Conservation (phyloP, 805 yeast genomes). For the Schwanniomyces occidentalis region DNA sequence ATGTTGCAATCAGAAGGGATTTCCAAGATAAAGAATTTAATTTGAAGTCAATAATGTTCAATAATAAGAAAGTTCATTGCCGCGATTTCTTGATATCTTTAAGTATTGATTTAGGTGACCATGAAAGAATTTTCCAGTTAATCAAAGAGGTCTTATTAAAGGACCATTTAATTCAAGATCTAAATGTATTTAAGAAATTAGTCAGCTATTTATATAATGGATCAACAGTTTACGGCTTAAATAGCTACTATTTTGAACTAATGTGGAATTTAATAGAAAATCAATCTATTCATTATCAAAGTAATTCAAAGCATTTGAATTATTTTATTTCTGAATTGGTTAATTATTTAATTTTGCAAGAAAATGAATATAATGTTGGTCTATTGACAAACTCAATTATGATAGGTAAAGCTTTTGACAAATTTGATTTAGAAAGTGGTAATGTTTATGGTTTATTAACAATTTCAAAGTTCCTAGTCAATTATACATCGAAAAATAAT, state of each 20-base stretch:
- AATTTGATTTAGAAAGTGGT: conserved; percentile 26
- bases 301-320: conserved; percentile 21
- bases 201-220: conserved; percentile 31
- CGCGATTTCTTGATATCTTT: conserved; percentile 33
- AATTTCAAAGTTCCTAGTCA: conserved; percentile 22
- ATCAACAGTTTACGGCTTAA: conserved; percentile 18
- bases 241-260: conserved; percentile 29
- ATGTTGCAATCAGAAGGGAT: conserved; percentile 37
- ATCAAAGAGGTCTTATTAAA: conserved; percentile 35
- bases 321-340: conserved; percentile 32
- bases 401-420: conserved; percentile 24
- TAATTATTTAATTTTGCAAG: conserved; percentile 17
- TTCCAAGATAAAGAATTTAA: conserved; percentile 17
- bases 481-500: conserved; percentile 8
- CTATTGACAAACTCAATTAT: conserved; percentile 30
- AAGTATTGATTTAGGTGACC: conserved; percentile 34
- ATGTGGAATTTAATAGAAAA: conserved; percentile 35
- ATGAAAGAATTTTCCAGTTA: conserved; percentile 32
- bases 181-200: conserved; percentile 28
- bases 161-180: conserved; percentile 29
- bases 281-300: conserved; percentile 27
- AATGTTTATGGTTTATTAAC: conserved; percentile 33
- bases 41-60: conserved; percentile 7
- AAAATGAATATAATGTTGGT: conserved; percentile 14
- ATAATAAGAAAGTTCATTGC: conserved; percentile 12